Base-by-base conservation (phyloP, 164 flowering plant species). In the Malania oleifera region DNA sequence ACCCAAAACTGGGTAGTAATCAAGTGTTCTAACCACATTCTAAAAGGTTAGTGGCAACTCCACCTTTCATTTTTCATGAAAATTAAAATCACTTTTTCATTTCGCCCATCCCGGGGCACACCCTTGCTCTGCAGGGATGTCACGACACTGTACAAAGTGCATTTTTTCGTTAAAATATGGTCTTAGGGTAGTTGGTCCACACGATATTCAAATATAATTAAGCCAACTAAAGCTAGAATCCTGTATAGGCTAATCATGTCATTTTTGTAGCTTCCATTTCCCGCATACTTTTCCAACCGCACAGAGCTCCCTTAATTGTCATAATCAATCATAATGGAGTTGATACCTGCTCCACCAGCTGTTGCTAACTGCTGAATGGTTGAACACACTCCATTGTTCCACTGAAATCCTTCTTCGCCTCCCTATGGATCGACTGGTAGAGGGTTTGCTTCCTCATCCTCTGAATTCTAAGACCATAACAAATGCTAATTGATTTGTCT, bases 241-340 rank as follows among this genome's bases (percentile, higher is more conserved):
- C 3, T 24, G n/a, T 3, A 54, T n/a, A 31, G 54, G 34, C 52
- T 24, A 31, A 76, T 80, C 79, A 64, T 69, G 62, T 76, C 79
- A 6, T 54, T 57, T 67, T 38, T 73, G 46, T 8, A 1, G 41
- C 82, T 79, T 59, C 79, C 81, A 48, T 18, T 63, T 54, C 85
- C 86, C 34, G 89, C 89, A 51, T 84, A 87, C 68, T 70, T 84
- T 14, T 70, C 69, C 1, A 82, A 79, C 87, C 86, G 82, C 2
- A 74, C 55, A 0, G 89, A 76, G 39, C 27, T 41, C 24, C 87
- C 89, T 23, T 67, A 75, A 49, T 19, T 54, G 18, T 79, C 89
- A 49, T 86, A 86, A 48, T 84, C 85, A 17, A 77, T 48, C 68
- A 65, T 78, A n/a, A 84, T 65, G 35, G 82, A 80, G 52, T 77